These are phyloP conservation scores for Colletotrichum sp. DNA, from an alignment of 2,329 filamentous ascomycete species.

Conservation along the genomic window DNA sequence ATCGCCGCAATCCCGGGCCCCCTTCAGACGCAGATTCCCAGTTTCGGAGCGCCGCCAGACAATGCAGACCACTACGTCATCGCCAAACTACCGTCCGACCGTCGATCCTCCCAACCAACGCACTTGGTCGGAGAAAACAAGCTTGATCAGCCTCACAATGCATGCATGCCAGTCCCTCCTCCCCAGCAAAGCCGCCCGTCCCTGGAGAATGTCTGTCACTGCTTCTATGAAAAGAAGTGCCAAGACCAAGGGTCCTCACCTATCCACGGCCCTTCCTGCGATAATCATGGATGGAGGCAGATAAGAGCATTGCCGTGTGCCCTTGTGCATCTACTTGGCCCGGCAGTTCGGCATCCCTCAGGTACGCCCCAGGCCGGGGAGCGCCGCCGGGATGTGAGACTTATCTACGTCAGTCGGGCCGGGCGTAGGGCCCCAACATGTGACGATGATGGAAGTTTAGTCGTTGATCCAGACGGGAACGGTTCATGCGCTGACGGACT, in stretches of 20 bases:
- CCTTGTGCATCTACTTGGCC: background rate
- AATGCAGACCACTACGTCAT: background rate
- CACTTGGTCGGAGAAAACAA: background rate
- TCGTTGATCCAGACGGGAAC: background rate
- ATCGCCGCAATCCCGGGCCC: background rate
- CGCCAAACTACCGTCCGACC: background rate
- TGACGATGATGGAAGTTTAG: background rate
- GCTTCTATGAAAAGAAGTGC: background rate
- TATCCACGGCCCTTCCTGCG: background rate
- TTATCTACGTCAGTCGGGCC: background rate
- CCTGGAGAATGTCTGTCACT: background rate
- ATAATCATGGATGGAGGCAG: background rate
- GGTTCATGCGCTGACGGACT: background rate
- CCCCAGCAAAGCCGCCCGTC: background rate
- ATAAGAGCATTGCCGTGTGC: background rate
- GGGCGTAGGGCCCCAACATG: background rate
- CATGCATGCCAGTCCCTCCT: background rate
- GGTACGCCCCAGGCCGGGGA: background rate
- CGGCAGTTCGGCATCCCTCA: background rate
- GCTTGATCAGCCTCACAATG: background rate
- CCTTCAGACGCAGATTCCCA: background rate
- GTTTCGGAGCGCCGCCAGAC: background rate
- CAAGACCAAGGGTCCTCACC: background rate
- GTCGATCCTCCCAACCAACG: background rate
- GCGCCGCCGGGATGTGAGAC: background rate